Evolutionary conservation across 1,284 basidiomycete species (phyloP), one percentile per base, ranked within the genome.

Genomic region (Anthracocystis walkeri): DNA sequence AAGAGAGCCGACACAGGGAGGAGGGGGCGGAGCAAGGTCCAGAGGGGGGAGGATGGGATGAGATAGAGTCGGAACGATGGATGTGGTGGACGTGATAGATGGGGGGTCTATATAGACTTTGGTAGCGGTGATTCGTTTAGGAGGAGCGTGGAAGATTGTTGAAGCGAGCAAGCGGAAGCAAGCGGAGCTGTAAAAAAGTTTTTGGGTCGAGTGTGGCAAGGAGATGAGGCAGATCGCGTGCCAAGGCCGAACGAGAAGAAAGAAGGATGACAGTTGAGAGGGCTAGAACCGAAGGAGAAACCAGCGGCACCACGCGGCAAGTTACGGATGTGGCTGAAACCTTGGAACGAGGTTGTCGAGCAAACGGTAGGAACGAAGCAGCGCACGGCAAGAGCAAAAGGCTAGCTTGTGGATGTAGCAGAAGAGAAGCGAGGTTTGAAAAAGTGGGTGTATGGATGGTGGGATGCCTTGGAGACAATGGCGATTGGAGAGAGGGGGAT

Each of bases 91-190:
- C 14, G 35, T 14, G 35, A 16, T 38, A 38, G 35, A 38, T 38
- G 35, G 40, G 12, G 31, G n/a, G 51, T 51, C 66, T 69, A 64
- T 69, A 69, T 69, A 69, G 40, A 27, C 35, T 55, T 14, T 35
- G 49, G 8, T 35, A 21, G 29, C 25, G n/a, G 21, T 35, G n/a
- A 12, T 20, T 23, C 7, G 42, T 50, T 31, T 4, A 23, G 31
- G 10, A 50, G 7, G 27, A 29, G 52, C 12, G 11, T 16, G 27
- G 23, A 29, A 29, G 18, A 27, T 54, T 23, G 50, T 5, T 38
- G 12, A 33, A 51, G 16, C 31, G 29, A 35, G 44, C 29, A 31
- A 38, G 38, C 14, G 55, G 44, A 35, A 40, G 18, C 23, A 25
- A 45, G n/a, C 42, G 54, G 27, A 48, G 46, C 25, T 23, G 46